Evolutionary conservation across 2,329 filamentous ascomycete genomes (phyloP), one percentile per base, ranked within the genome.

Genomic region (Fusarium nelsonii): DNA sequence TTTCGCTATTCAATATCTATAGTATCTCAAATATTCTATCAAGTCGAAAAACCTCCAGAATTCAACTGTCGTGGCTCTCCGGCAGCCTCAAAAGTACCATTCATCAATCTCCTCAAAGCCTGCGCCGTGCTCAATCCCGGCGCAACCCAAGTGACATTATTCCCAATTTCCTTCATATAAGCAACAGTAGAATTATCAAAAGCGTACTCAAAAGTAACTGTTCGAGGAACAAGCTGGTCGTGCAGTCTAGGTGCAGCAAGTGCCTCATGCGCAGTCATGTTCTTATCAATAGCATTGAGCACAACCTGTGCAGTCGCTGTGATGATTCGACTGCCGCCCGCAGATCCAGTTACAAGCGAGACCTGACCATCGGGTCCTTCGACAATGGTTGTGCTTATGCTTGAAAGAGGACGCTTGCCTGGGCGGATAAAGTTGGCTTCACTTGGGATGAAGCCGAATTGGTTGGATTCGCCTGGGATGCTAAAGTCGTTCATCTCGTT

Each of bases 281-380:
- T 79, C 36, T 87, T 85, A 70, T 97, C 93, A 0, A 97, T 81
- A 0, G 94, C 85, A 71, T 94, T 86, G 74, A 92, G 89, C 6
- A 94, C 81, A 58, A 90, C 91, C 78, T 96, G 93, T n/a, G 94
- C 85, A 0, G 91, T 95, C 0, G 92, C 83, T 0, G 93, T 97
- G 73, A 93, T 95, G 78, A 97, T 97, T 5, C 92, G 85, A 41
- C 90, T 93, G 0, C 94, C 94, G 2, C 94, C 94, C 0, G 94
- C 93, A 0, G 92, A 88, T 5, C 93, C 93, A 0, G 92, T 88
- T 18, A 90, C 84, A 63, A 94, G 87, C 75, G 91, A 92, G 0
- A 97, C 83, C 3, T 83, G 85, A 0, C 90, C 87, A 58, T 94
- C 89, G 1, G 87, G 80, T 30, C 88, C 84, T 73, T 94, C 92